These are phyloP conservation scores for Pseudonitzschia pungens DNA, from an alignment of 108 stramenopile species.

Conservation along the genomic window DNA sequence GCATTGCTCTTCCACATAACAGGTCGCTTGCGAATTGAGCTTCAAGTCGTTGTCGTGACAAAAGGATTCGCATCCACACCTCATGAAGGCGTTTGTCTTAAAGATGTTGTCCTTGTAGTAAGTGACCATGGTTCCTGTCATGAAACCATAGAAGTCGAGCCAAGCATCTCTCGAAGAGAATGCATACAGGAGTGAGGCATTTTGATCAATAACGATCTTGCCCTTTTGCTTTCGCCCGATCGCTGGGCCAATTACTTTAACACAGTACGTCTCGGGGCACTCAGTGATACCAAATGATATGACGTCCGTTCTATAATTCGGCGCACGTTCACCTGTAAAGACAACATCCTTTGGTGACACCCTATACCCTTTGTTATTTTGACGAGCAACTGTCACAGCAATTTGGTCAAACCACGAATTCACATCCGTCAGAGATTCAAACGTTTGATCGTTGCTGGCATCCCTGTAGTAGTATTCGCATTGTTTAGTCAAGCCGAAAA, in stretches of 20 bases:
- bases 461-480: not conserved
- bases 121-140: not conserved
- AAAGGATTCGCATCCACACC: not conserved
- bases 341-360: not conserved
- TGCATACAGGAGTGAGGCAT: not conserved
- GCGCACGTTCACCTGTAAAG: not conserved
- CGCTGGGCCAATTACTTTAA: not conserved
- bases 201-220: not conserved
- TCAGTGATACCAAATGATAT: not conserved
- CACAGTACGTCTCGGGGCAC: not conserved
- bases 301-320: not conserved
- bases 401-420: not conserved
- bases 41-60: not conserved
- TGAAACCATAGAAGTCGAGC: not conserved
- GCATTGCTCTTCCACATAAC: not conserved
- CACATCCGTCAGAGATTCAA: not conserved
- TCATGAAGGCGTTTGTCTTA: not conserved
- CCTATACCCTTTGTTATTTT: not conserved
- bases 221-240: not conserved
- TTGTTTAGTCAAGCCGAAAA: not conserved
- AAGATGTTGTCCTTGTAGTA: not conserved
- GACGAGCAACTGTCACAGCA: not conserved
- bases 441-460: not conserved
- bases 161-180: not conserved
- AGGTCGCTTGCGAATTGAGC: not conserved